Base-by-base conservation (phyloP, 768 basidiomycete species). In the Leccinellum luteum region DNA sequence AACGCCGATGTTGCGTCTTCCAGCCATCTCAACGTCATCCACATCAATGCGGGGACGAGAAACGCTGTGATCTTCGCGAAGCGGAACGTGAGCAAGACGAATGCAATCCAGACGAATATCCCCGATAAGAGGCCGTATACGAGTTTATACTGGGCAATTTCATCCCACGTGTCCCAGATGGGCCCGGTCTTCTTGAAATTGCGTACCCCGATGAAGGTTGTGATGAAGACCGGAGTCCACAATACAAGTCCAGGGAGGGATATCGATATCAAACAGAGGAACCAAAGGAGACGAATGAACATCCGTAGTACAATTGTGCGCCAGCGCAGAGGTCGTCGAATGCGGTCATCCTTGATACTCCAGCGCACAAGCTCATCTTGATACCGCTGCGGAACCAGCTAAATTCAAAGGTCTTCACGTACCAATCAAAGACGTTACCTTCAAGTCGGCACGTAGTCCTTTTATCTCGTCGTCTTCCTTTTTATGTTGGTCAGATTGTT, bases 101-200 rank as follows among this genome's bases (percentile, higher is more conserved):
- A 73, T 17, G 69, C 58, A 32, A 78, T 53, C 84, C 90, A 92
- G 30, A 92, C 89, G 52, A 79, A 74, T 4, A 89, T 58, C 1
- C 90, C 91, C 0, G 90, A 86, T 9, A 85, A 64, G 32, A 94
- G 79, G 10, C 93, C 93, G 64, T 91, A 92, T 21, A 87, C 83
- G 53, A 94, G 85, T 69, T 93, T 94, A 72, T 91, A 90, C 67
- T 94, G 90, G 12, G 92, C 90, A 60, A 94, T 91, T 69, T 94
- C 92, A 65, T 94, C 92, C 81, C 85, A 92, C 0, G 90, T 92
- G 66, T 94, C 89, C 76, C 87, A 89, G 35, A 89, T 80, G 1
- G 90, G 90, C 0, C 92, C 92, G 0, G 81, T 86, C 73, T 85
- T 87, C 73, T 89, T 90, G 78, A 90, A 90, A 61, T 85, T 85